Conservation (phyloP, 805 yeast species). For the Cyberlindnera sargentensis region DNA sequence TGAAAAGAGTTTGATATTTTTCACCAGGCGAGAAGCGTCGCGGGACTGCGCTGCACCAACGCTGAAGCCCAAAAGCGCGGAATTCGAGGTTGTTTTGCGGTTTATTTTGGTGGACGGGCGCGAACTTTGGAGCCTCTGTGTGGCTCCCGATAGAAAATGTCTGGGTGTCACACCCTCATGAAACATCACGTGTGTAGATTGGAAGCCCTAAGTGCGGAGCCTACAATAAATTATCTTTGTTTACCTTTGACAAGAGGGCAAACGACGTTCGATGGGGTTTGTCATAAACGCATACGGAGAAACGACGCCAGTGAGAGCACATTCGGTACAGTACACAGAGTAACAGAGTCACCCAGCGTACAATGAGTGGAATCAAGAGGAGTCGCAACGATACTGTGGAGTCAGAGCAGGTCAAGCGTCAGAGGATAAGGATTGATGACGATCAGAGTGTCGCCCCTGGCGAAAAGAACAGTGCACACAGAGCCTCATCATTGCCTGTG, state of each 20-base stretch:
- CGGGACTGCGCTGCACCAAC: conserved; percentile 13
- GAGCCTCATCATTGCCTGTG: neutral
- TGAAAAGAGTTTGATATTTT: conserved; percentile 17
- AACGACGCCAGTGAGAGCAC: too few relatives aligned
- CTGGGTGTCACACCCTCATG: conserved; percentile 1
- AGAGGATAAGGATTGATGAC: neutral
- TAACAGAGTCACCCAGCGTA: too few relatives aligned
- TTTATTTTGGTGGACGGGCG: neutral
- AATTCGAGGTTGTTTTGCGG: too few relatives aligned
- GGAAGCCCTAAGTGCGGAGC: too few relatives aligned
- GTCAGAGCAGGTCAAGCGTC: neutral
- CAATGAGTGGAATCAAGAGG: neutral
- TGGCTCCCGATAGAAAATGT: neutral
- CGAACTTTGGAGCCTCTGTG: neutral
- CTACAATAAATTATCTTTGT: too few relatives aligned
- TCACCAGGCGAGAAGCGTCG: conserved; percentile 8
- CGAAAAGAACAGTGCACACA: neutral
- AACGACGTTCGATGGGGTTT: too few relatives aligned
- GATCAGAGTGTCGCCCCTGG: neutral
- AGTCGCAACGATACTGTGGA: neutral
- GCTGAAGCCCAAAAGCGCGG: too few relatives aligned
- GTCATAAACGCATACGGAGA: too few relatives aligned
- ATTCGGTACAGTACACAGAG: too few relatives aligned
- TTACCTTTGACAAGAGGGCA: too few relatives aligned
- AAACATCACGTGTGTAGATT: conserved; percentile 1